These are phyloP conservation scores for Pholiota conissans DNA, from an alignment of 768 basidiomycete genomes.

Conservation along the genomic window DNA sequence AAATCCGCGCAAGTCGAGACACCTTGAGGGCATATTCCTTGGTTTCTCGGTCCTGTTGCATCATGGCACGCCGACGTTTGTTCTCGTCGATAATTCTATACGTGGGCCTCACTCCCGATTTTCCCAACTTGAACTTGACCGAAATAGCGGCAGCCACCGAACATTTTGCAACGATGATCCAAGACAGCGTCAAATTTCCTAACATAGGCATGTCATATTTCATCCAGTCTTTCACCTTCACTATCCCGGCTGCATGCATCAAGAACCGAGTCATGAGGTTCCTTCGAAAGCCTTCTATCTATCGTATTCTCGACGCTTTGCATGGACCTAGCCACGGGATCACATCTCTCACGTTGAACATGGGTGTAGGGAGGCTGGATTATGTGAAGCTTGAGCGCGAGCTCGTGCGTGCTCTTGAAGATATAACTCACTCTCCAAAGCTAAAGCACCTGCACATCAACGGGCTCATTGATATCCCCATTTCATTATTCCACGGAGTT, in stretches of 20 bases:
- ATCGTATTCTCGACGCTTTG: neutral
- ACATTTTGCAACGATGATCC: neutral
- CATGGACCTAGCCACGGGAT: conserved; percentile 2
- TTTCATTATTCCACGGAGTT: neutral
- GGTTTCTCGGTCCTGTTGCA: neutral
- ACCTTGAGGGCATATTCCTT: neutral
- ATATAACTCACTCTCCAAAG: neutral
- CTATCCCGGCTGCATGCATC: neutral
- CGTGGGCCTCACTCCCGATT: neutral
- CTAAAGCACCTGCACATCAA: neutral
- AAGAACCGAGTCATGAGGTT: neutral
- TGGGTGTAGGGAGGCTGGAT: neutral
- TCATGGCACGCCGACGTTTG: neutral
- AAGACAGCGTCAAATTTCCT: neutral
- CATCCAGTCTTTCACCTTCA: neutral
- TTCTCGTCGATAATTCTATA: neutral
- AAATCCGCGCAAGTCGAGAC: neutral
- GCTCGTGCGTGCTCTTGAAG: neutral
- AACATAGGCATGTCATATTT: neutral
- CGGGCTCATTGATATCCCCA: neutral
- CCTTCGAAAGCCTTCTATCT: neutral
- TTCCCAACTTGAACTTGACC: too few species aligned
- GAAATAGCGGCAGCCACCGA: neutral
- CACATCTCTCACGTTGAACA: neutral
- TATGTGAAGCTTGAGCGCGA: neutral